Evolutionary conservation across 495 filamentous ascomycete genomes (phyloP), one percentile per base, ranked within the genome.

Genomic region (Penicillium herquei): DNA sequence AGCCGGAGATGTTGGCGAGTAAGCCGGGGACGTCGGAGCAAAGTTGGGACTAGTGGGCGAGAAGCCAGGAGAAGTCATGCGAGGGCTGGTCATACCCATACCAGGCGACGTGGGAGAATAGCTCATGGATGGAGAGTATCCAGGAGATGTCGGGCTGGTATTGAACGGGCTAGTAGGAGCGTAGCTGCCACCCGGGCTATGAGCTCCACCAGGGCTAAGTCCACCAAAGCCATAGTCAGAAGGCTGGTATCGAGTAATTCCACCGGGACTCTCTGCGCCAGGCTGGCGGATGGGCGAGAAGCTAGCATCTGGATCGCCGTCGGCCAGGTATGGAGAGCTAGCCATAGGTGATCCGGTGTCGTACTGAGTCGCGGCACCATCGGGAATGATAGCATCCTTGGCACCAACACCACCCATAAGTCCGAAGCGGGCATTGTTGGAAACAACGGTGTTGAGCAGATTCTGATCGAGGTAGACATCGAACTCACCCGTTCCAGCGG

Each of bases 401-500:
- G 85, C 78, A 7, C 84, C 82, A 68, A 94, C 85, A 48, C 84
- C 85, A 12, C 85, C 84, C 78, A 90, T 89, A 37, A 92, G 78
- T 58, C 85, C 84, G 75, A 89, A 87, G 58, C 89, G 83, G 11
- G 87, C 88, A 68, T 93, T 93, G 69, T 94, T 89, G 17, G 90
- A 91, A 30, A 95, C 90, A 56, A 96, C 91, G 1, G 92, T 96
- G 70, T 96, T 90, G 30, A 98, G 83, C 87, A 98, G 92, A 70
- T 86, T 87, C 56, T 94, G 91, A 72, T 99, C 95, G 54, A 98
- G 78, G 61, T 88, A 88, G 43, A 96, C 82, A 37, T 99, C 91
- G 50, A 97, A 87, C 71, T 96, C 91, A 53, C 94, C 94, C 55
- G 94, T 99, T 46, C 94, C 94, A 79, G 95, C 87, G 47, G 94